phyloP scores from a whole-genome alignment of 306 rosid genomes.

The Cercis canadensis region DNA sequence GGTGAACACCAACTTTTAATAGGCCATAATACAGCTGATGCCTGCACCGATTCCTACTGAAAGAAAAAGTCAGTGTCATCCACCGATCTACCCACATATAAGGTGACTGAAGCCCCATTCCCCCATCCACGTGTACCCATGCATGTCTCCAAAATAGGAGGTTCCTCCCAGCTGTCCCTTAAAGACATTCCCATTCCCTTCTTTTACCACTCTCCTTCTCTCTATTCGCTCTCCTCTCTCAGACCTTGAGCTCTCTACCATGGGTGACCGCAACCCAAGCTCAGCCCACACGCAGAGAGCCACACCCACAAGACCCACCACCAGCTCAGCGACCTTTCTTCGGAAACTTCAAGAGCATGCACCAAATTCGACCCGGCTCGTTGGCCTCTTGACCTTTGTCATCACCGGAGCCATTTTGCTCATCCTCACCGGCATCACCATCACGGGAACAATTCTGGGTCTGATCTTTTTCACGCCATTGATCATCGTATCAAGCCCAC shows the following conservation, averaged over 20 bases:
- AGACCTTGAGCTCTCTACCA: constrained; percentile 24
- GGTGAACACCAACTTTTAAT: background rate
- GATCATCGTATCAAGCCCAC: constrained; percentile 64
- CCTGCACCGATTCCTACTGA: background rate
- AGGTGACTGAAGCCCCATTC: background rate
- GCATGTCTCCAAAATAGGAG: constrained; percentile 51
- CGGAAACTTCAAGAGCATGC: constrained; percentile 47
- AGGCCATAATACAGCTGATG: background rate
- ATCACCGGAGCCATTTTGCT: constrained; percentile 61
- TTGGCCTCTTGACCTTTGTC: constrained; percentile 57
- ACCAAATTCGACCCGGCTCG: constrained; percentile 64
- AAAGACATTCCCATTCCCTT: background rate
- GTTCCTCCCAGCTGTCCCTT: constrained; percentile 40
- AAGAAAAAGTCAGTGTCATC: constrained; percentile 41
- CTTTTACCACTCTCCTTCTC: background rate
- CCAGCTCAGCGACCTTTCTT: constrained; percentile 39
- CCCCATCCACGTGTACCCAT: constrained; percentile 55
- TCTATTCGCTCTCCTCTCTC: background rate
- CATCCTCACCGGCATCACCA: constrained; percentile 61
- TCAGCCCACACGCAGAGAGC: constrained; percentile 40
- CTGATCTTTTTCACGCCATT: constrained; percentile 60
- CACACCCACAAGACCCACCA: constrained; percentile 18
- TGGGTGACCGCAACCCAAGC: constrained; percentile 59
- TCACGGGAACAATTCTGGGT: constrained; percentile 43
- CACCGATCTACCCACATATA: constrained; percentile 28